Conservation (phyloP, 2,329 filamentous ascomycete genomes). For the Colletotrichum nymphaeae region DNA sequence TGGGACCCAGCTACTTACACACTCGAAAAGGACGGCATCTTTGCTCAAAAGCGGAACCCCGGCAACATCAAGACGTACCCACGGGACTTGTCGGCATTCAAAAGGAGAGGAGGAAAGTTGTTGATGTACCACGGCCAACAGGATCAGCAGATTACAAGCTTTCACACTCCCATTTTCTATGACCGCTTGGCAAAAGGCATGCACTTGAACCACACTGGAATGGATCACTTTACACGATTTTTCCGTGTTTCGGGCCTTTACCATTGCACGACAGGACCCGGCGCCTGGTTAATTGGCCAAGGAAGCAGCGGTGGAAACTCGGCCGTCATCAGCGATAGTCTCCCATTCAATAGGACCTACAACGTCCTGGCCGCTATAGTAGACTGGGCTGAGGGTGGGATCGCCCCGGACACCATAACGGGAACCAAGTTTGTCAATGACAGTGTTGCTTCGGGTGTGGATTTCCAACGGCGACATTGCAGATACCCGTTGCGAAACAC, state of each 20-base stretch:
- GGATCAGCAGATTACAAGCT: slow-evolving; percentile 55
- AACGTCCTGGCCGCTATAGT: slow-evolving; percentile 61
- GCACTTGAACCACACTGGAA: slow-evolving; percentile 45
- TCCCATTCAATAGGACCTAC: slow-evolving; percentile 47
- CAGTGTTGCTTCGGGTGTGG: background rate
- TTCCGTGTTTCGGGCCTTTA: slow-evolving; percentile 66
- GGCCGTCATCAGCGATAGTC: slow-evolving; percentile 32
- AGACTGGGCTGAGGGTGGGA: slow-evolving; percentile 57
- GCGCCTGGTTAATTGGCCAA: slow-evolving; percentile 51
- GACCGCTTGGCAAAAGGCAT: slow-evolving; percentile 57
- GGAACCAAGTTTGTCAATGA: slow-evolving; percentile 49
- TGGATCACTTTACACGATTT: slow-evolving; percentile 62
- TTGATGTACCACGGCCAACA: slow-evolving; percentile 59
- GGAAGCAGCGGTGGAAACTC: slow-evolving; percentile 11
- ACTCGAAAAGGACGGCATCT: slow-evolving; percentile 49
- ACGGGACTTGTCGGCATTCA: slow-evolving; percentile 52
- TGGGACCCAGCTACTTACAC: slow-evolving; percentile 49
- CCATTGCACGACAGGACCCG: slow-evolving; percentile 61
- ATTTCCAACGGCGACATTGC: slow-evolving; percentile 27
- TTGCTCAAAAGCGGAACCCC: slow-evolving; percentile 44
- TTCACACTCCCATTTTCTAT: slow-evolving; percentile 61
- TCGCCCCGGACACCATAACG: slow-evolving; percentile 52
- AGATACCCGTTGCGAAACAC: slow-evolving; percentile 18
- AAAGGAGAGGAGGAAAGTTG: slow-evolving; percentile 55
- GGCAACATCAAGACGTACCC: slow-evolving; percentile 51